phyloP scores from a whole-genome alignment of 495 filamentous ascomycete genomes.

The Neurospora sp. region DNA sequence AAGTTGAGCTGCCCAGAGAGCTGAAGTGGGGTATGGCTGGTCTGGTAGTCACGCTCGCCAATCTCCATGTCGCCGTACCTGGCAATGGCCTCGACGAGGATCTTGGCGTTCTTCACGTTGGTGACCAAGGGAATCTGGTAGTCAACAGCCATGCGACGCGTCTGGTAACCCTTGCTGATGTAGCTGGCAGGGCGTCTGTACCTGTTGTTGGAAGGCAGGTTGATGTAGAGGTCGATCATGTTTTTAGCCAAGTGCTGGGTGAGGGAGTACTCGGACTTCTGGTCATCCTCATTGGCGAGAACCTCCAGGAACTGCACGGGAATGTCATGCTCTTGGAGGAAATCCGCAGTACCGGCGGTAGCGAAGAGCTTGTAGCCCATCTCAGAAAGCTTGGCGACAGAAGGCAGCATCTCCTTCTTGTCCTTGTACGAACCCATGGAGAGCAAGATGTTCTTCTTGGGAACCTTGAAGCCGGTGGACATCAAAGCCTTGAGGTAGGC shows the following conservation, averaged over 20 bases:
- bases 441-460: conserved; percentile 88
- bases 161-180: conserved; percentile 94
- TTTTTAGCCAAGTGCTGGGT: conserved; percentile 94
- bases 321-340: conserved; percentile 82
- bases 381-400: conserved; percentile 75
- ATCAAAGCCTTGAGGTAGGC: conserved; percentile 93
- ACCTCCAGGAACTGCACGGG: conserved; percentile 87
- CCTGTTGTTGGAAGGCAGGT: conserved; percentile 93
- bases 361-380: conserved; percentile 92
- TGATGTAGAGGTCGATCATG: conserved; percentile 96
- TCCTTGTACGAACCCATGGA: conserved; percentile 97
- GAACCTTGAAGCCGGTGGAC: conserved; percentile 93
- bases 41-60: conserved; percentile 76
- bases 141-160: conserved; percentile 94
- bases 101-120: conserved; percentile 98
- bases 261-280: conserved; percentile 92
- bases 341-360: conserved; percentile 92
- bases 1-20: conserved; percentile 49
- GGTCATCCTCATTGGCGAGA: conserved; percentile 58
- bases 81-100: conserved; percentile 87
- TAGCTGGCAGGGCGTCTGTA: conserved; percentile 94
- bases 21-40: conserved; percentile 66
- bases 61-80: conserved; percentile 78
- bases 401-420: conserved; percentile 93
- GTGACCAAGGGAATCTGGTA: conserved; percentile 96